phyloP scores from a whole-genome alignment of 768 basidiomycete genomes.

The Omphalotus guepiniiformis region DNA sequence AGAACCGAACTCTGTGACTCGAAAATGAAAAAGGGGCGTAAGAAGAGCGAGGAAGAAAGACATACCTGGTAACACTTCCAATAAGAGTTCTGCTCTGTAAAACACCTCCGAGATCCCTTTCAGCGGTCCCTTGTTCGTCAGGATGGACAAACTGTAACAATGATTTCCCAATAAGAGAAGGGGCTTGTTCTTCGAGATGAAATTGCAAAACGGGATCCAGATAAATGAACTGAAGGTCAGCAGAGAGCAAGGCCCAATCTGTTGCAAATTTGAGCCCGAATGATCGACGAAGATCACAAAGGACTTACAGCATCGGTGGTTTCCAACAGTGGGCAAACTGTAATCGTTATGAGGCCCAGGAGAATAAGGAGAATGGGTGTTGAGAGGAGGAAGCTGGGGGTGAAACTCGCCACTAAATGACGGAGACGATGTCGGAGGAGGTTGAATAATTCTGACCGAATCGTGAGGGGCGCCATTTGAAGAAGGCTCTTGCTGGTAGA shows the following conservation, averaged over 20 bases:
- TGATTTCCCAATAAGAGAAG: conserved; percentile 63
- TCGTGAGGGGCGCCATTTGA: neutral
- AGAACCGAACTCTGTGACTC: conserved; percentile 66
- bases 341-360: too few species aligned
- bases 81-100: conserved; percentile 72
- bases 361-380: neutral
- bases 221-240: conserved; percentile 75
- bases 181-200: conserved; percentile 71
- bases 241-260: conserved; percentile 76
- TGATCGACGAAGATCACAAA: neutral
- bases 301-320: conserved; percentile 6
- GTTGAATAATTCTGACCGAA: neutral
- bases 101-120: conserved; percentile 68
- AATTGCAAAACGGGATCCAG: conserved; percentile 73
- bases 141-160: conserved; percentile 81
- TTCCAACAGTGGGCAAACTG: neutral
- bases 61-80: conserved; percentile 76
- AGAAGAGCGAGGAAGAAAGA: conserved; percentile 12
- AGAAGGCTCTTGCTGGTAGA: neutral
- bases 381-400: neutral
- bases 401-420: too few species aligned
- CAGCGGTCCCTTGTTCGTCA: conserved; percentile 74
- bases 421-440: neutral
- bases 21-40: conserved; percentile 11
- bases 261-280: neutral